phyloP scores from a whole-genome alignment of 2,329 filamentous ascomycete species.

The Cyphellophora europaea region DNA sequence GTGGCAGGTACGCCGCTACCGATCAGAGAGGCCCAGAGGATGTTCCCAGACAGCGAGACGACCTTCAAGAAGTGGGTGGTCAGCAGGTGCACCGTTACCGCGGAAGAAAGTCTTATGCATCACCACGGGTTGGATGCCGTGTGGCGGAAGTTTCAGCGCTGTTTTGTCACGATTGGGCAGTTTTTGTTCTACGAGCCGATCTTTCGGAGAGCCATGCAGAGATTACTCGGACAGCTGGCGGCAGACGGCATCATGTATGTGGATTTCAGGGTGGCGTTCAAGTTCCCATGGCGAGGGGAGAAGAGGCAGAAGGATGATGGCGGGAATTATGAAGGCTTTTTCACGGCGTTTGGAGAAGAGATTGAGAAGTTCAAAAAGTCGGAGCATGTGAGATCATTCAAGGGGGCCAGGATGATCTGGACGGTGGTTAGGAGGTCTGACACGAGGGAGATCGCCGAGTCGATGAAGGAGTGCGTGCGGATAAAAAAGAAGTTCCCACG shows the following conservation, averaged over 20 bases:
- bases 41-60: conserved; percentile 64
- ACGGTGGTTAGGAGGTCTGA: conserved; percentile 58
- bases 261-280: conserved; percentile 71
- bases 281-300: conserved; percentile 49
- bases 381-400: conserved; percentile 62
- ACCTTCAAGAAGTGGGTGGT: conserved; percentile 69
- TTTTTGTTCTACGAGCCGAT: conserved; percentile 88
- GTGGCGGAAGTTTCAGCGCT: conserved; percentile 70
- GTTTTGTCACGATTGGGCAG: conserved; percentile 63
- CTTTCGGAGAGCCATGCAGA: conserved; percentile 64
- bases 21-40: conserved; percentile 54
- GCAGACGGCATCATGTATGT: conserved; percentile 78
- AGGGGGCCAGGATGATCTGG: conserved; percentile 83
- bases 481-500: conserved; percentile 72
- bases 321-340: conserved; percentile 57
- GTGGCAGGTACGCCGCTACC: conserved; percentile 48
- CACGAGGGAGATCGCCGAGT: conserved; percentile 59
- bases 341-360: conserved; percentile 67
- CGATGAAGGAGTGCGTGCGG: conserved; percentile 79
- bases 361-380: conserved; percentile 64
- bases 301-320: conserved; percentile 47
- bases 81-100: conserved; percentile 60
- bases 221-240: conserved; percentile 61
- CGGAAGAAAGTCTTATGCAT: conserved; percentile 65
- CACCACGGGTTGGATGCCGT: conserved; percentile 76